Evolutionary conservation across 1,139 yeast species (phyloP).

Genomic region (Protomyces pachydermus): DNA sequence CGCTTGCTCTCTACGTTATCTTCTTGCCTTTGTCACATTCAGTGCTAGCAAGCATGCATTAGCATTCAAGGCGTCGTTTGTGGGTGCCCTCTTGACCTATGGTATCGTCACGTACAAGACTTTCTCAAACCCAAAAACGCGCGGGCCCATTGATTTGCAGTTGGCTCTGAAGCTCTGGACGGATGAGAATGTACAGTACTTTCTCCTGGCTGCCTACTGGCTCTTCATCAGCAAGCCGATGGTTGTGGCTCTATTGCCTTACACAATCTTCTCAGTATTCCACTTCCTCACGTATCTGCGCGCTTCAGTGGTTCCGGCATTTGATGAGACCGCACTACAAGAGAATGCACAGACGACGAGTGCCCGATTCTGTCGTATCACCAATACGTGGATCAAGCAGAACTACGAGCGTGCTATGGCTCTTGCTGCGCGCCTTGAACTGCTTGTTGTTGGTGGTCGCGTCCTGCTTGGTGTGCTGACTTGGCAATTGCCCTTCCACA

Average conservation of each 20-base stretch:
- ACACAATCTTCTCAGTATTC: conserved; percentile 63
- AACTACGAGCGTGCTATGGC: conserved; percentile 28
- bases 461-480: conserved; percentile 21
- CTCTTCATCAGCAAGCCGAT: conserved; percentile 49
- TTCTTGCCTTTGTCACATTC: conserved; percentile 45
- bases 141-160: conserved; percentile 13
- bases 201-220: conserved; percentile 56
- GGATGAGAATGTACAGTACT: conserved; percentile 68
- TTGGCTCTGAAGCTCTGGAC: conserved; percentile 39
- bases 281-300: conserved; percentile 66
- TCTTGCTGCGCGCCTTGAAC: conserved; percentile 27
- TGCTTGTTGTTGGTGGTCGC: conserved; percentile 15
- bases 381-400: conserved; percentile 22
- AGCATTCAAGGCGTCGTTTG: conserved; percentile 58
- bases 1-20: conserved; percentile 50
- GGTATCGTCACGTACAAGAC: conserved; percentile 68
- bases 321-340: conserved; percentile 44
- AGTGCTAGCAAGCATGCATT: conserved; percentile 40
- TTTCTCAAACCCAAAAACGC: conserved; percentile 23
- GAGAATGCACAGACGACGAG: conserved; percentile 16
- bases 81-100: conserved; percentile 68
- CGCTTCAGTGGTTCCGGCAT: conserved; percentile 61
- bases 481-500: conserved; percentile 14
- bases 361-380: conserved; percentile 21
- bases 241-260: conserved; percentile 58